Percentiles rank a stretch among this genome's conserved stretches.
Evolutionary conservation across 257 asterid genomes (phyloP).

Genomic region (Jasminum sambac): DNA sequence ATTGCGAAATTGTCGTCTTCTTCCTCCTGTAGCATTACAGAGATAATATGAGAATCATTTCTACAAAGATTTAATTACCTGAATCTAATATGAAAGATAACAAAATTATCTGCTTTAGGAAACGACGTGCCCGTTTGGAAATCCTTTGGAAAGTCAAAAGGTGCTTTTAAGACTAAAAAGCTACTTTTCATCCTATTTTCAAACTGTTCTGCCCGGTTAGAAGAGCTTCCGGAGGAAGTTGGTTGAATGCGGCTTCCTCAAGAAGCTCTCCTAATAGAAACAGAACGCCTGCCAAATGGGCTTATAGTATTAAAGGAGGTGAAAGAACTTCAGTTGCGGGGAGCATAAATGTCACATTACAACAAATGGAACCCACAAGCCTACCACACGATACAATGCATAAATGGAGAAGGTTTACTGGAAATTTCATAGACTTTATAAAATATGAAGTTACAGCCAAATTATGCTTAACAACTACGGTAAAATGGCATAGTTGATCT

Average conservation of each 20-base stretch:
- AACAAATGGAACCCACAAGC: no score
- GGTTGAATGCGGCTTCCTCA: no score
- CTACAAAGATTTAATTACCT: conserved; percentile 16
- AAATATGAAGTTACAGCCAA: background rate
- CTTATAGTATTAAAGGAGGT: background rate
- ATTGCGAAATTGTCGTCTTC: conserved; percentile 97
- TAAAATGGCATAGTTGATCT: background rate
- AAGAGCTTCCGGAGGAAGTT: no score
- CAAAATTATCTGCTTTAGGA: conserved; percentile 1
- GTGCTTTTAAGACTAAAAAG: no score
- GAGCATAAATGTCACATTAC: background rate
- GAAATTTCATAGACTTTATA: background rate
- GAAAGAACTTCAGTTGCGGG: background rate
- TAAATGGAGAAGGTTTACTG: background rate
- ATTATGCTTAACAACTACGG: background rate
- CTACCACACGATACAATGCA: background rate
- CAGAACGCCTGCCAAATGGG: no score
- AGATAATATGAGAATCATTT: conserved; percentile 25
- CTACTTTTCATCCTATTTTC: no score
- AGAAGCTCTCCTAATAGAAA: no score
- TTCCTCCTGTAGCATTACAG: conserved; percentile 49
- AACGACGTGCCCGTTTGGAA: background rate
- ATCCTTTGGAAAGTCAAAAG: no score
- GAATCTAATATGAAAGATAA: conserved; percentile 11
- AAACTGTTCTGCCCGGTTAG: no score